phyloP scores from a whole-genome alignment of 2,329 filamentous ascomycete species.

The Cladosporium cucumerinum region DNA sequence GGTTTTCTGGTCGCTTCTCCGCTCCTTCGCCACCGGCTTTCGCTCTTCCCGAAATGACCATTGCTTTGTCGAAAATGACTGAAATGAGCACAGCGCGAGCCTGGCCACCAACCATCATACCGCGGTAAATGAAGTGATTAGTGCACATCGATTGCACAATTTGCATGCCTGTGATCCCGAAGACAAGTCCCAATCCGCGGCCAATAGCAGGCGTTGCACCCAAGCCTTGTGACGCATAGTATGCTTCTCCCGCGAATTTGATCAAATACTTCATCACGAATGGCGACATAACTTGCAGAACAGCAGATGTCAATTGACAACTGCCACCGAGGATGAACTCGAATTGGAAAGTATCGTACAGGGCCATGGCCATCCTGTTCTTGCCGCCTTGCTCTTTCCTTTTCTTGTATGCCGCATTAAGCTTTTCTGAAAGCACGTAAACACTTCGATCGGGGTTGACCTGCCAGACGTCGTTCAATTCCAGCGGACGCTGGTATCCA shows the following conservation, averaged over 20 bases:
- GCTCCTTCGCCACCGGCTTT: constrained; percentile 69
- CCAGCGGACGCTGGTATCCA: constrained; percentile 80
- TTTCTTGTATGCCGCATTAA: constrained; percentile 64
- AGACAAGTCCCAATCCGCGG: constrained; percentile 73
- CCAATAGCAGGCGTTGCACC: constrained; percentile 65
- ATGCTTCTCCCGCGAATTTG: constrained; percentile 77
- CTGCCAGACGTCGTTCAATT: constrained; percentile 80
- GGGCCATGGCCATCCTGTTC: constrained; percentile 71
- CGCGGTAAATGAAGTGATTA: constrained; percentile 89
- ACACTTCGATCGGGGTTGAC: constrained; percentile 79
- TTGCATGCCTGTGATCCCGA: constrained; percentile 86
- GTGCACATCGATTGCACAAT: constrained; percentile 73
- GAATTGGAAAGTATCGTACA: constrained; percentile 79
- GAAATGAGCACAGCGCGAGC: constrained; percentile 76
- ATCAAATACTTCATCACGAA: constrained; percentile 86
- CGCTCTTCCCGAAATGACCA: constrained; percentile 82
- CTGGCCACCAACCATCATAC: constrained; percentile 89
- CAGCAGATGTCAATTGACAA: constrained; percentile 68
- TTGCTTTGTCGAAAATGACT: constrained; percentile 86
- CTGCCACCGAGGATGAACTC: constrained; percentile 85
- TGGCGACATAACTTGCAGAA: constrained; percentile 75
- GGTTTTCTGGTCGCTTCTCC: constrained; percentile 38
- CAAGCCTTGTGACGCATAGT: constrained; percentile 54
- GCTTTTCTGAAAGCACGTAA: constrained; percentile 62
- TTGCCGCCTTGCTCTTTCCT: constrained; percentile 61